A percentile compares a stretch with the other conserved stretches of the same genome.
These are phyloP conservation scores for Trypanosoma brucei DNA, from an alignment of 208 protist species.

Conservation along the genomic window DNA sequence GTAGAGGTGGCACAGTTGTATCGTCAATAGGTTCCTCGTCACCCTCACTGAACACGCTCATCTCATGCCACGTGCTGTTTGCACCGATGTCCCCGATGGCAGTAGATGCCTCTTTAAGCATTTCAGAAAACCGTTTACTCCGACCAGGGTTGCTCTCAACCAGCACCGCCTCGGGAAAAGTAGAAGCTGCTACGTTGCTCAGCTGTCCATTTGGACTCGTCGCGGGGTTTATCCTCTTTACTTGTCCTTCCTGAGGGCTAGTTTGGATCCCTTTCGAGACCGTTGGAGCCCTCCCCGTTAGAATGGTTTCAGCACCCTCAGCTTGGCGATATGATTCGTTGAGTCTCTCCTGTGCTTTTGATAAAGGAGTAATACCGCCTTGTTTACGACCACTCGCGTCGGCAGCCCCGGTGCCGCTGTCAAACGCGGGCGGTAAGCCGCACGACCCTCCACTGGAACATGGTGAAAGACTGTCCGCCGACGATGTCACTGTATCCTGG, in stretches of 20 bases:
- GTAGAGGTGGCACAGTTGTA: slow-evolving; percentile 40
- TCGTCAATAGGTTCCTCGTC: slow-evolving; percentile 70
- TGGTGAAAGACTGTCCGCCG: slow-evolving; percentile 6
- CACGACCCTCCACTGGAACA: not conserved
- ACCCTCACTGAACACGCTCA: slow-evolving; percentile 40
- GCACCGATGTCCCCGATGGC: slow-evolving; percentile 10
- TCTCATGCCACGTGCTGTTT: slow-evolving; percentile 54
- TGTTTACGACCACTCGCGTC: not conserved
- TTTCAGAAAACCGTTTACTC: not conserved
- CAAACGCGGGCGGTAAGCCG: slow-evolving; percentile 9
- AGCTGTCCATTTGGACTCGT: not conserved
- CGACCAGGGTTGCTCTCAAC: not conserved
- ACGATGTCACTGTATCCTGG: slow-evolving; percentile 21
- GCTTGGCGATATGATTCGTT: not conserved
- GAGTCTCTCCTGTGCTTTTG: no score
- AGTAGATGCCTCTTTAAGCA: not conserved
- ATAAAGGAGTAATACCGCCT: no score
- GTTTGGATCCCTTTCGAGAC: no score
- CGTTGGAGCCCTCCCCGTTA: not conserved
- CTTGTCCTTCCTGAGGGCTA: no score
- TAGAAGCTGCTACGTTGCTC: no score
- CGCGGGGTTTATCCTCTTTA: not conserved
- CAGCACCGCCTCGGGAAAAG: no score
- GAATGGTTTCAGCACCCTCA: not conserved
- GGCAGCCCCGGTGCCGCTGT: not conserved